Conservation (phyloP, 169 alveolate species). For the Plasmodium vinckei region DNA sequence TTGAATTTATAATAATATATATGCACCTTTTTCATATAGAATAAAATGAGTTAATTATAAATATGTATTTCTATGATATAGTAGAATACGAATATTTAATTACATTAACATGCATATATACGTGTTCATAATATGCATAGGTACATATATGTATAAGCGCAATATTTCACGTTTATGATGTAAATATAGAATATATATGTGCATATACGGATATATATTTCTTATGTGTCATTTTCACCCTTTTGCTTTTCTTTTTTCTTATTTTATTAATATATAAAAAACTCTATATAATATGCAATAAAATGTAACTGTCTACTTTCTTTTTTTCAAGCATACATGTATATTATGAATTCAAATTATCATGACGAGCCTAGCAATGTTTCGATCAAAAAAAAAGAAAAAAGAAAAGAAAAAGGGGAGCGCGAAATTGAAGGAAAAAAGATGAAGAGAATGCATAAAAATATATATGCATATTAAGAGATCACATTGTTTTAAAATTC, state of each 20-base stretch:
- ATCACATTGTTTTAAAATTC: slow-evolving; percentile 1
- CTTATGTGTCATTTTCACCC: background rate
- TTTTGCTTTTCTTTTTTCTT: slow-evolving; percentile 11
- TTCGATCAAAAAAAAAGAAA: slow-evolving; percentile 22
- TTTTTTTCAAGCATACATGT: background rate
- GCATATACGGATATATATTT: slow-evolving; percentile 16
- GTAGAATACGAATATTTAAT: slow-evolving; percentile 11
- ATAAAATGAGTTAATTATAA: slow-evolving; percentile 46
- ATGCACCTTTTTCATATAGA: slow-evolving; percentile 12
- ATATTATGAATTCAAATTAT: slow-evolving; percentile 37
- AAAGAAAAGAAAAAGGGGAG: background rate
- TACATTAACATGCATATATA: slow-evolving; percentile 19
- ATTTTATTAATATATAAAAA: slow-evolving; percentile 10
- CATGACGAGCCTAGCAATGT: slow-evolving; percentile 20
- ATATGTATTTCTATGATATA: slow-evolving; percentile 58
- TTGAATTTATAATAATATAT: slow-evolving; percentile 10
- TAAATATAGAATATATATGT: slow-evolving; percentile 11
- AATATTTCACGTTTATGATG: slow-evolving; percentile 3
- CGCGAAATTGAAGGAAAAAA: background rate
- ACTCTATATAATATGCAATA: slow-evolving; percentile 9
- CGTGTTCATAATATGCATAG: background rate
- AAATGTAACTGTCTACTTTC: slow-evolving; percentile 17
- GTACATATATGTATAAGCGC: background rate
- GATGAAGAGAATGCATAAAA: slow-evolving; percentile 6
- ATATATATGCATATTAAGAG: background rate